These are phyloP conservation scores for Picochlorum sp. DNA, from an alignment of 139 green algal species.

Conservation along the genomic window DNA sequence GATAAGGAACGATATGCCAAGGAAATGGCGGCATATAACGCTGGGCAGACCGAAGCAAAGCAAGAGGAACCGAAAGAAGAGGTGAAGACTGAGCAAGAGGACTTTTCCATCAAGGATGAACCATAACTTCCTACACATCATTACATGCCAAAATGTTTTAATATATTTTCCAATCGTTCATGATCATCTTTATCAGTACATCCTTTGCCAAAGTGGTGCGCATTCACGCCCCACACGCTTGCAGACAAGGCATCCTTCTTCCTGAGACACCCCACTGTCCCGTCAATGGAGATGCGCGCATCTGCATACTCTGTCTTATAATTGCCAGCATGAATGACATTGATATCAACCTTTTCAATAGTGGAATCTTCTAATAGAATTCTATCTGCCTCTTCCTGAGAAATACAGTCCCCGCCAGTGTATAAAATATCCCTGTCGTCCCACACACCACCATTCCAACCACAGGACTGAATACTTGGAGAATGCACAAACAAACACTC, in stretches of 20 bases:
- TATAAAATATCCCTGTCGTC: conserved; percentile 43
- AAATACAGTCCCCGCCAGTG: conserved; percentile 40
- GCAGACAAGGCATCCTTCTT: conserved; percentile 8
- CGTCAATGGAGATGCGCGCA: not conserved
- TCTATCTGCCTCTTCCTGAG: conserved; percentile 6
- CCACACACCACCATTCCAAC: conserved; percentile 46
- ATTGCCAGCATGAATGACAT: not conserved
- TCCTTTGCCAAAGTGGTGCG: conserved; percentile 14
- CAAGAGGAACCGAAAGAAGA: not conserved
- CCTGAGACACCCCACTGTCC: conserved; percentile 28
- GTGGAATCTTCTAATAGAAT: conserved; percentile 17
- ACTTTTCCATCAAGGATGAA: not conserved
- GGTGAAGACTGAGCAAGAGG: not conserved
- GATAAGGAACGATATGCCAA: conserved; percentile 65
- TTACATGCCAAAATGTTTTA: no score
- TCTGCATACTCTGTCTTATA: conserved; percentile 11
- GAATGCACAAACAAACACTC: conserved; percentile 60
- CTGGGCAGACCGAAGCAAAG: conserved; percentile 6
- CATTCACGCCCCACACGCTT: not conserved
- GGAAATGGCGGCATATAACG: conserved; percentile 59
- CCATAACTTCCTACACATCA: not conserved
- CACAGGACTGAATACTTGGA: conserved; percentile 58
- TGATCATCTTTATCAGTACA: conserved; percentile 19
- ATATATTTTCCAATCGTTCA: no score
- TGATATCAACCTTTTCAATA: conserved; percentile 19